Conservation (phyloP, 805 yeast species). For the Saccharomycopsis javanensis region DNA sequence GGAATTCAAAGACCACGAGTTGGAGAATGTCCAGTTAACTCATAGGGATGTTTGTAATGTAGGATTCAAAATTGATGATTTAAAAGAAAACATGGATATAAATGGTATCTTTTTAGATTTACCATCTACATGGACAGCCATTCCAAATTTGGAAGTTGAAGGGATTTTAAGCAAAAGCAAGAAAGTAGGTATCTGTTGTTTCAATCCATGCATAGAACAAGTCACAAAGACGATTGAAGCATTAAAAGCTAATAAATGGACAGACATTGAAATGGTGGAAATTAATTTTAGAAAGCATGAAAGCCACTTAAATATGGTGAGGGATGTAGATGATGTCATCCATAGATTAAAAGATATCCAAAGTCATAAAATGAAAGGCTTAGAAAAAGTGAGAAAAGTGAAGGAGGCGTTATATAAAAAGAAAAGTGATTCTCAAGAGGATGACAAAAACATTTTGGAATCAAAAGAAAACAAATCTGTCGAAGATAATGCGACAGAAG, state of each 20-base stretch:
- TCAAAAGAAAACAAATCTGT: constrained; percentile 4
- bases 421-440: constrained; percentile 20
- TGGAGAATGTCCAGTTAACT: constrained; percentile 49
- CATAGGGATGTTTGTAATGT: constrained; percentile 89
- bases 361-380: constrained; percentile 55
- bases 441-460: constrained; percentile 20
- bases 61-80: constrained; percentile 55
- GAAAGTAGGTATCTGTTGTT: constrained; percentile 76
- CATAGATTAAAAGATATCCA: constrained; percentile 73
- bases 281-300: constrained; percentile 80
- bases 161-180: constrained; percentile 43
- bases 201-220: constrained; percentile 97
- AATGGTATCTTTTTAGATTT: constrained; percentile 79
- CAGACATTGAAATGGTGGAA: constrained; percentile 83
- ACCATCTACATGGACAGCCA: constrained; percentile 96
- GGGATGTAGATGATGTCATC: constrained; percentile 71
- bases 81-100: constrained; percentile 37
- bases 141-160: constrained; percentile 48
- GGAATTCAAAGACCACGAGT: constrained; percentile 69
- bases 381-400: constrained; percentile 39
- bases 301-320: constrained; percentile 79
- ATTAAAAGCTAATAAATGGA: constrained; percentile 71
- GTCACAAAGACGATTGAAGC: constrained; percentile 79
- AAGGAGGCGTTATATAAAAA: constrained; percentile 9
- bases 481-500: constrained; percentile 22